Percentiles rank a stretch among this genome's conserved stretches.
Conservation (phyloP, 495 filamentous ascomycete species). For the Penicillium samsonianum region DNA sequence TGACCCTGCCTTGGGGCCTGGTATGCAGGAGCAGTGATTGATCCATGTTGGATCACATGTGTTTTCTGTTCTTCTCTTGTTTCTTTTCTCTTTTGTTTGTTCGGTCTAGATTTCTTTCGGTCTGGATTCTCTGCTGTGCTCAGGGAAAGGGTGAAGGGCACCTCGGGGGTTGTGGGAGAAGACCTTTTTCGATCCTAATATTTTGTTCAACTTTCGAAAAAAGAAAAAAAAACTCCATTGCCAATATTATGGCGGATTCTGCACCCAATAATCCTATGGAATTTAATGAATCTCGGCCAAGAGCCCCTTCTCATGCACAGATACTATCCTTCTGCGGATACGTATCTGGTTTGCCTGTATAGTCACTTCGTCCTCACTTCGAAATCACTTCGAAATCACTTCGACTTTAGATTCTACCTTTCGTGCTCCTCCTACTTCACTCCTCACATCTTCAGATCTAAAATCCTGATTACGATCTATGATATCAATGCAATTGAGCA, state of each 20-base stretch:
- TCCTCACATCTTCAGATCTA: background rate
- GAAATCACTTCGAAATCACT: background rate
- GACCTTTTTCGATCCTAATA: background rate
- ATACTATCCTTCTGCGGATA: too few relatives aligned
- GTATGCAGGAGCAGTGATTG: background rate
- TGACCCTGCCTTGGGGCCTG: background rate
- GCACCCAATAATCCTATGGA: background rate
- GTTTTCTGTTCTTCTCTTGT: background rate
- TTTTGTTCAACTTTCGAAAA: background rate
- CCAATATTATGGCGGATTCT: background rate
- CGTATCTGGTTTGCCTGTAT: background rate
- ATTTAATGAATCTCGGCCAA: background rate
- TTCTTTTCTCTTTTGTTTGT: background rate
- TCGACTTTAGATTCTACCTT: background rate
- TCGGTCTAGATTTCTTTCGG: constrained; percentile 6
- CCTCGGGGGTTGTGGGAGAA: background rate
- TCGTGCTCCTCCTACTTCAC: background rate
- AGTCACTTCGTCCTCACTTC: background rate
- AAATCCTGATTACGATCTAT: background rate
- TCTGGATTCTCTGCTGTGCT: background rate
- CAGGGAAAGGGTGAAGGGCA: background rate
- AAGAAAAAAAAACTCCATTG: background rate
- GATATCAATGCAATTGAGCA: background rate
- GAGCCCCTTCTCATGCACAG: too few relatives aligned
- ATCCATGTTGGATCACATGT: background rate